A percentile compares a stretch with the other conserved stretches of the same genome.
These are phyloP conservation scores for Wallacemonas sp. DNA, from an alignment of 208 protist species.

Conservation along the genomic window DNA sequence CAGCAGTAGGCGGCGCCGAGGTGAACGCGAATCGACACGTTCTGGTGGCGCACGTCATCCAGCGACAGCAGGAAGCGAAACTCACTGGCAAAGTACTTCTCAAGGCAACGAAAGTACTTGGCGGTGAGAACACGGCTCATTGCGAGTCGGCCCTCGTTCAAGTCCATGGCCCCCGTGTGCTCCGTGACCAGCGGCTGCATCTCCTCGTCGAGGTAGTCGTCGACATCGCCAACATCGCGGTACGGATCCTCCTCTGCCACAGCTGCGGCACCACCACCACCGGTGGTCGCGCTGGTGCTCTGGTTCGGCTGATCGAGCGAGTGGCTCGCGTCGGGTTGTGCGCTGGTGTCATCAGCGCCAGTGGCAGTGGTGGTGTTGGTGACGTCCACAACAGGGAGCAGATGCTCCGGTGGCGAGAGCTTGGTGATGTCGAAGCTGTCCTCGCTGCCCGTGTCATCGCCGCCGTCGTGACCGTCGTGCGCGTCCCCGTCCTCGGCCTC, in stretches of 20 bases:
- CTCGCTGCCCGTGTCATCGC: not conserved
- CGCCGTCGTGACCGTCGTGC: not conserved
- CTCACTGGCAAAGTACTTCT: conserved; percentile 74
- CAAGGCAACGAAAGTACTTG: conserved; percentile 58
- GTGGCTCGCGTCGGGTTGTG: not conserved
- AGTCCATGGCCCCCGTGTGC: conserved; percentile 16
- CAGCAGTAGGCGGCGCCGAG: conserved; percentile 86
- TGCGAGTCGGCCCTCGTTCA: conserved; percentile 45
- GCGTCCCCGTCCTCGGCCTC: conserved; percentile 13
- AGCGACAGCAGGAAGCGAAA: conserved; percentile 64
- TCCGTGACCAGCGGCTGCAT: conserved; percentile 55
- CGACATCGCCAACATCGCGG: conserved; percentile 43
- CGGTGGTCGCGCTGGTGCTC: not conserved
- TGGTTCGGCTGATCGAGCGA: not conserved
- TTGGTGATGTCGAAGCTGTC: conserved; percentile 9
- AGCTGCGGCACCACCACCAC: too few relatives aligned
- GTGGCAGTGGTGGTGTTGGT: not conserved
- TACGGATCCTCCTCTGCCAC: conserved; percentile 17
- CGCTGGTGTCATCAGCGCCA: not conserved
- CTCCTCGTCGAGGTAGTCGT: conserved; percentile 48
- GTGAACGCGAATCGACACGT: conserved; percentile 75
- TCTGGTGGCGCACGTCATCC: conserved; percentile 72
- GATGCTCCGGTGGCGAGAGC: not conserved
- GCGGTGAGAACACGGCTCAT: conserved; percentile 78
- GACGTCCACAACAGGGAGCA: not conserved